Percentiles rank a stretch among this genome's conserved stretches.
These are phyloP conservation scores for Neurospora sp. DNA, from an alignment of 495 filamentous ascomycete species.

Conservation along the genomic window DNA sequence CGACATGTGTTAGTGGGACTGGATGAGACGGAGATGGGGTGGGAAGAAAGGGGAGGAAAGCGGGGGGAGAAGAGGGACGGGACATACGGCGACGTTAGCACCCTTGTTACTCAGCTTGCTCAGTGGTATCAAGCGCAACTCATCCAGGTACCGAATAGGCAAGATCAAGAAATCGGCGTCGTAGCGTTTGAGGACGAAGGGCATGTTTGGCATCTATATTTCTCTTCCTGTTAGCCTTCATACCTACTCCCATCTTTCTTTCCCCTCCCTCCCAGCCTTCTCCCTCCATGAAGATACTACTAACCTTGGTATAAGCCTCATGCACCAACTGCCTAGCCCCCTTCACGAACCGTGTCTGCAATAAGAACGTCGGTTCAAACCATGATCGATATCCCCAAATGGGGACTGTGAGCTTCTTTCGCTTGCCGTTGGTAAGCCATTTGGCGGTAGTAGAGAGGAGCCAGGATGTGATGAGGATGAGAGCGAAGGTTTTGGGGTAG, in stretches of 20 bases:
- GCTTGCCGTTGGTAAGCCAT: background rate
- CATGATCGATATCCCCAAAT: background rate
- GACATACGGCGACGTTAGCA: background rate
- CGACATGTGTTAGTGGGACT: background rate
- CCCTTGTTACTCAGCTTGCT: background rate
- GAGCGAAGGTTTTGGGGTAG: background rate
- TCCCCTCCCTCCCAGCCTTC: too few species aligned
- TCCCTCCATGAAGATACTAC: too few species aligned
- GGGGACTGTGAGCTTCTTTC: background rate
- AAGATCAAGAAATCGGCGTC: background rate
- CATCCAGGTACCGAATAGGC: background rate
- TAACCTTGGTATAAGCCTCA: background rate
- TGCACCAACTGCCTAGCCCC: background rate
- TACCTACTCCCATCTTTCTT: too few species aligned
- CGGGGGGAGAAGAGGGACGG: too few species aligned
- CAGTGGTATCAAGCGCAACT: background rate
- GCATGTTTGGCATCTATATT: background rate
- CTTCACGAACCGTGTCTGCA: background rate
- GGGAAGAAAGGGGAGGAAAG: too few species aligned
- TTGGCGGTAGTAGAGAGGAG: background rate
- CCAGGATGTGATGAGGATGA: background rate
- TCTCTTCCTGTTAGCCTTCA: too few species aligned
- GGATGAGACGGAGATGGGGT: too few species aligned
- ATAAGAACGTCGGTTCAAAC: background rate
- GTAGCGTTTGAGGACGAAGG: background rate